Evolutionary conservation across 345 rosid species (phyloP), one percentile per base, ranked within the genome.

Genomic region (Cardamine resedifolia): DNA sequence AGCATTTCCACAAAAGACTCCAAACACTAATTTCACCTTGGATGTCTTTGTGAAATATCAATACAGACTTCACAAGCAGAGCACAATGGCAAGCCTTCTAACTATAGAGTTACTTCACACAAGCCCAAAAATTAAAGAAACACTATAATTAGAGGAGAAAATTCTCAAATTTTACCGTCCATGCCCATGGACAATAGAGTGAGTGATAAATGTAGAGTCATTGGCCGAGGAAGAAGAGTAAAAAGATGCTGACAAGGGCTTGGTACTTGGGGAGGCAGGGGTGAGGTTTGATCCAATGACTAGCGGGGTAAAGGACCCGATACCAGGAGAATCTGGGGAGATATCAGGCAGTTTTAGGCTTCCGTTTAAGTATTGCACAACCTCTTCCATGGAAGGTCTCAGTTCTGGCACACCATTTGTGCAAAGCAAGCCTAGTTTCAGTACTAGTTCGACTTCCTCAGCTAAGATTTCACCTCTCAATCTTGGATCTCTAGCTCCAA

Each of bases 401-500:
- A 64, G 19, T n/a, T 43, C 79, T 4, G 83, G 68, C 23, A 51
- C 57, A 12, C 34, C 18, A 36, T 75, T 77, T 38, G 57, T 64
- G 69, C 84, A 84, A 39, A 82, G 45, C 44, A 82, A 31, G 2
- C 88, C 85, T 26, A 82, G 68, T 47, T 73, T 80, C 70, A 84
- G 20, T 16, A 82, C 84, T 72, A 76, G 16, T 45, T 78, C 84
- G 41, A 82, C 61, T 71, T 84, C 84, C 59, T 78, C 85, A 51
- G 36, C 80, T 1, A 14, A 75, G 36, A 77, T 72, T 48, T 82
- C 81, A 34, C 52, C 71, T 33, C 66, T 72, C 52, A 82, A 11
- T 55, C 78, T 74, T 0, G 83, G 81, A 60, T 82, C 87, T 21
- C 70, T 64, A 4, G 74, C 82, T 72, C 73, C 76, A 0, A 78